Base-by-base conservation (phyloP, 2,329 filamentous ascomycete species). In the Ploettnerulaceae sp. region DNA sequence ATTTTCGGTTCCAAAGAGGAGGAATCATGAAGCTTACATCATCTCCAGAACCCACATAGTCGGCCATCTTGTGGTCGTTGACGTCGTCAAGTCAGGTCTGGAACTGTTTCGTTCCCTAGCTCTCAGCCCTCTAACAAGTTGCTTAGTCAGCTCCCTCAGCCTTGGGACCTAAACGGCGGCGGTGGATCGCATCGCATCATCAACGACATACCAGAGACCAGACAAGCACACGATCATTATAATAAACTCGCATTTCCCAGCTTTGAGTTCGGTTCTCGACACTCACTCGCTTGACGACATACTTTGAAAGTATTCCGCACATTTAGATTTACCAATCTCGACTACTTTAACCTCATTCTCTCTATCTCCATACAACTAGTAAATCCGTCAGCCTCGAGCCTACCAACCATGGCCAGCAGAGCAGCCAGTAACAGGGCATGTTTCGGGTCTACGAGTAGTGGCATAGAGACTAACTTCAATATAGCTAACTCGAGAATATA, bases 351-450 rank as follows among this genome's bases (percentile, higher is more conserved):
- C 4, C 7, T 3, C 7, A 4, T 3, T n/a, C 9, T 4, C 7
- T 15, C 9, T 33, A 33, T 15, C 17, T 14, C 14, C 12, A 8
- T 7, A 33, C n/a, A 14, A 33, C n/a, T 8, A 4, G n/a, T 5
- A 33, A 12, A 3, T 8, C 7, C 14, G n/a, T 42, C 40, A 43
- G 29, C 40, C 40, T 43, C 31, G 39, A 14, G n/a, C 31, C 11
- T 18, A 18, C 20, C 29, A n/a, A 42, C 25, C 5, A 87, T 87
- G 83, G 82, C 84, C 40, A 86, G 79, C 61, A 82, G 81, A 64
- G 81, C 83, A 57, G 83, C 84, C 15, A 81, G 81, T 67, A 87
- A 85, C 69, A 77, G 84, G 64, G 82, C 82, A 71, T 58, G 77
- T 67, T 35, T 22, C 18, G 17, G 5, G 25, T 24, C 33, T 40